Conservation (phyloP, 2,329 filamentous ascomycete species). For the Diaporthe citri region DNA sequence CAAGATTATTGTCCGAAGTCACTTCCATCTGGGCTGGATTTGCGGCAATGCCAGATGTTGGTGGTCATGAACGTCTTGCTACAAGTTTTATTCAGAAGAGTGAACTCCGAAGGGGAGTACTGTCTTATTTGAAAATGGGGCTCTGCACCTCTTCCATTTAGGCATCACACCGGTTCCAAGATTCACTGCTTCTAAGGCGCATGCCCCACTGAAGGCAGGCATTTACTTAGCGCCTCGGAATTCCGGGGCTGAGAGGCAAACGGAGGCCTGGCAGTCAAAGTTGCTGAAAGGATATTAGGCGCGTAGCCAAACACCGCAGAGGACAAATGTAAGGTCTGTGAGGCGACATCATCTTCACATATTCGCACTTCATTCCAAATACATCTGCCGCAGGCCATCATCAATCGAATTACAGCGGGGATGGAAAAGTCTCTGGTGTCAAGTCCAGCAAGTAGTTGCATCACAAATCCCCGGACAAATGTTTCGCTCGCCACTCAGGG, state of each 20-base stretch:
- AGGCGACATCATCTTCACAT: background rate
- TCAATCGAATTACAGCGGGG: background rate
- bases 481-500: background rate
- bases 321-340: background rate
- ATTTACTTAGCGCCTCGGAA: background rate
- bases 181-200: no score
- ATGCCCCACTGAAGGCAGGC: background rate
- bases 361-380: background rate
- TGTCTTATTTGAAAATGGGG: background rate
- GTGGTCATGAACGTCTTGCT: background rate
- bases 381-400: background rate
- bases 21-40: background rate
- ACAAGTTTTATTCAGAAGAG: background rate
- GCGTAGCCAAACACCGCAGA: background rate
- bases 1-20: background rate
- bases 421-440: background rate
- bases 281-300: background rate
- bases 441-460: background rate
- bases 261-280: background rate
- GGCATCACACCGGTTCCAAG: no score
- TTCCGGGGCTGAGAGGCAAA: background rate
- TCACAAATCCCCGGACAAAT: background rate
- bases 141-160: no score
- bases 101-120: background rate
- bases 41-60: background rate